A percentile compares a stretch with the other conserved stretches of the same genome.
These are phyloP conservation scores for Solidago caesia DNA, from an alignment of 129 eudicot species.

Conservation along the genomic window DNA sequence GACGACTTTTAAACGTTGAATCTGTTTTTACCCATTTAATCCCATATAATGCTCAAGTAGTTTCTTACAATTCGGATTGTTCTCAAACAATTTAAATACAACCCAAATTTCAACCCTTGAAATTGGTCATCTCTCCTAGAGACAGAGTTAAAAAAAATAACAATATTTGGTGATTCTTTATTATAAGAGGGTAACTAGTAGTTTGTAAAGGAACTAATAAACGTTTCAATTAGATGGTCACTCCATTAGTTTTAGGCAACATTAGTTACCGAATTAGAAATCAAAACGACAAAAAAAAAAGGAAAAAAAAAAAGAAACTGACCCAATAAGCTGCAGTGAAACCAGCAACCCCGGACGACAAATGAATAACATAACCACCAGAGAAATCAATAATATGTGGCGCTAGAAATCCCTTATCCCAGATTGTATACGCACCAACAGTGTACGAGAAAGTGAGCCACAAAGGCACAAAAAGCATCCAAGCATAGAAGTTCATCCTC, in stretches of 20 bases:
- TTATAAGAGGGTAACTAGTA: background rate
- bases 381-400: slow-evolving; percentile 54
- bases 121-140: too few relatives aligned
- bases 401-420: slow-evolving; percentile 58
- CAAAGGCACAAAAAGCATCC: slow-evolving; percentile 73
- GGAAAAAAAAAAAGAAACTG: background rate
- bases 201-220: background rate
- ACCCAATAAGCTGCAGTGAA: slow-evolving; percentile 90
- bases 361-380: slow-evolving; percentile 77
- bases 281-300: background rate
- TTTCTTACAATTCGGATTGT: too few relatives aligned
- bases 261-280: background rate
- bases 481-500: slow-evolving; percentile 76
- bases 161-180: background rate
- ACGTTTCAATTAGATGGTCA: background rate
- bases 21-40: too few relatives aligned
- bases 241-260: background rate
- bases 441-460: slow-evolving; percentile 74
- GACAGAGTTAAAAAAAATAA: background rate
- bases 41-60: too few relatives aligned
- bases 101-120: too few relatives aligned
- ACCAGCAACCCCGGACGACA: slow-evolving; percentile 82
- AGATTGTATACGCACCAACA: slow-evolving; percentile 63
- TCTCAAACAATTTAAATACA: too few relatives aligned
- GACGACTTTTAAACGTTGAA: too few relatives aligned